A percentile compares a stretch with the other conserved stretches of the same genome.
These are phyloP conservation scores for Phytopythium chamaehyphon DNA, from an alignment of 352 stramenopile species.

Conservation along the genomic window DNA sequence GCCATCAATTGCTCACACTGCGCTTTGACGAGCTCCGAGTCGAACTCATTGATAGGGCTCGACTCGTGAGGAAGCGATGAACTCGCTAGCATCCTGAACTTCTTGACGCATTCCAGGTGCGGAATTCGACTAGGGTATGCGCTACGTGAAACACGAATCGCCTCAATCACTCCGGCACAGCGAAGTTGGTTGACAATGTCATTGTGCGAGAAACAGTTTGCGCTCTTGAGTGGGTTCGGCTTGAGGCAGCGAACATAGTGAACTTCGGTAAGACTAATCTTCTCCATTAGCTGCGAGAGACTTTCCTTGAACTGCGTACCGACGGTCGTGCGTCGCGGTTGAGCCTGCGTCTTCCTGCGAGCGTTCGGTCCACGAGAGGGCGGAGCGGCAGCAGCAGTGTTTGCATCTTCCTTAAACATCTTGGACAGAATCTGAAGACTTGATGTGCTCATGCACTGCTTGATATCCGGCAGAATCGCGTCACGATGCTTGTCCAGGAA, in stretches of 20 bases:
- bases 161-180: slow-evolving; percentile 83
- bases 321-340: slow-evolving; percentile 68
- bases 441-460: slow-evolving; percentile 80
- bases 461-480: slow-evolving; percentile 79
- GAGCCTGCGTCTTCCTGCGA: slow-evolving; percentile 39
- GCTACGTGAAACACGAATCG: slow-evolving; percentile 82
- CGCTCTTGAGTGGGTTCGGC: slow-evolving; percentile 74
- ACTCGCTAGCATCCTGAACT: slow-evolving; percentile 57
- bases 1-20: slow-evolving; percentile 71
- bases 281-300: slow-evolving; percentile 80
- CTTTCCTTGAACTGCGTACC: slow-evolving; percentile 86
- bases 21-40: slow-evolving; percentile 44
- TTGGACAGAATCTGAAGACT: slow-evolving; percentile 57
- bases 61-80: slow-evolving; percentile 20
- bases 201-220: slow-evolving; percentile 58
- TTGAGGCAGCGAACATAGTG: slow-evolving; percentile 88
- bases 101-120: slow-evolving; percentile 77
- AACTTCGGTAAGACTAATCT: slow-evolving; percentile 81
- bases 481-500: slow-evolving; percentile 87
- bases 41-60: slow-evolving; percentile 31
- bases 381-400: slow-evolving; percentile 14
- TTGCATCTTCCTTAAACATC: slow-evolving; percentile 59
- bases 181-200: slow-evolving; percentile 83
- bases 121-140: slow-evolving; percentile 79
- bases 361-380: slow-evolving; percentile 12